Base-by-base conservation (phyloP, 2,329 filamentous ascomycete species). In the Dothistroma septosporum region DNA sequence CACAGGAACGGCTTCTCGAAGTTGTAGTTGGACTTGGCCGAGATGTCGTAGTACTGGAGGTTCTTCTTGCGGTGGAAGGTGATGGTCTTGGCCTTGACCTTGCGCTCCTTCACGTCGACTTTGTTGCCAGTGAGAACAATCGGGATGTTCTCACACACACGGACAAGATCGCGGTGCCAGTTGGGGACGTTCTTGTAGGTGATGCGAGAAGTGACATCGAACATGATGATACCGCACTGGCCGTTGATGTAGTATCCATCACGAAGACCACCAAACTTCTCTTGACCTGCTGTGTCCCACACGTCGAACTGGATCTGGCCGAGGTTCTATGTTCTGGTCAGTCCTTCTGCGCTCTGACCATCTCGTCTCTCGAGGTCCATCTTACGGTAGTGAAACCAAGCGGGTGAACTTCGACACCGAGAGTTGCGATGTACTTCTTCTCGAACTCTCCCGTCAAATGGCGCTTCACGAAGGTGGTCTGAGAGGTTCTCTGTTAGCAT, bases 61-160 rank as follows among this genome's bases (percentile, higher is more conserved):
- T 97, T 99, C 89, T 99, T 99, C 91, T 99, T 99, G 82, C 94
- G 91, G 87, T 99, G 94, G 90, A 99, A 99, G 70, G 94, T 99
- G 82, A 99, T 99, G 77, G 93, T 95, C 91, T 99, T 99, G 77
- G 94, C 94, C 88, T 99, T 99, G 78, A 99, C 94, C 84, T 99
- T 99, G 80, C 94, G 91, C 87, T 99, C 94, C 90, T 99, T 99
- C 69, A 99, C 94, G 76, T 99, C 93, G 79, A 99, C 93, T 87
- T 99, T 99, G 90, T 99, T 99, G 76, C 93, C 93, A 79, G 88
- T 92, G 68, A 99, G 90, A 74, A 97, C 94, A 75, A 99, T 97
- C 72, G 93, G 93, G 75, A 99, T 94, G 84, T 94, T 96, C 86
- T 99, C 93, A 84, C 93, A 97, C 75, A 99, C 93, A 81, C 93